Base-by-base conservation (phyloP, 2,329 filamentous ascomycete genomes). In the Sporothrix globosa region DNA sequence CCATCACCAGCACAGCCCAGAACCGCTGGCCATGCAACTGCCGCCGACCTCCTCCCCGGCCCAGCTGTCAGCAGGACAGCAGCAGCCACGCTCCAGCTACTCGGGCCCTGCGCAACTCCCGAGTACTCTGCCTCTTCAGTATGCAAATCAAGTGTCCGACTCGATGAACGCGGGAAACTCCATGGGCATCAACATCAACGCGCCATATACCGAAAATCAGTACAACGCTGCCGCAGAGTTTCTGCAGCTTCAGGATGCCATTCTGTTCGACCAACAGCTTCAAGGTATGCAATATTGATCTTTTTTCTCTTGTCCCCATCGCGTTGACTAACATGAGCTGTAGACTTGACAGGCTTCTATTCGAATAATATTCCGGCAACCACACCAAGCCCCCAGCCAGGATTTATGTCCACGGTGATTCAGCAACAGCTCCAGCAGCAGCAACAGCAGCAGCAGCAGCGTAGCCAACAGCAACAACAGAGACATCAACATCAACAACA, bases 11-110 rank as follows among this genome's bases (percentile, higher is more conserved):
- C 69, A 56, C 34, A 73, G 72, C 58, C 74, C 77, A 11, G 76
- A 76, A 74, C 76, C 79, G 50, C 70, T 79, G 14, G 76, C 78
- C 3, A 30, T 68, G 70, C 73, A 74, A 27, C 79, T 79, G 27
- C 77, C 79, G n/a, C 74, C 77, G 5, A 77, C 78, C 2, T 77
- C 82, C 52, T 85, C 84, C 27, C 84, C 73, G 0, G 14, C 65
- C 5, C 56, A 67, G 21, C 7, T 41, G 7, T 11, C 68, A 13
- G 34, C 69, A 3, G 54, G 27, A 10, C 48, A 66, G 9, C 70
- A 53, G 14, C 70, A 9, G 24, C 48, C 39, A 4, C 68, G 39
- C 46, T 68, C 21, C 1, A 66, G 24, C 56, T 71, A 30, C 1
- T 68, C 13, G 17, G n/a, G 14, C 14, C 52, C 3, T n/a, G 19